phyloP scores from a whole-genome alignment of 305 asterid species.

The Rubia tinctorum region DNA sequence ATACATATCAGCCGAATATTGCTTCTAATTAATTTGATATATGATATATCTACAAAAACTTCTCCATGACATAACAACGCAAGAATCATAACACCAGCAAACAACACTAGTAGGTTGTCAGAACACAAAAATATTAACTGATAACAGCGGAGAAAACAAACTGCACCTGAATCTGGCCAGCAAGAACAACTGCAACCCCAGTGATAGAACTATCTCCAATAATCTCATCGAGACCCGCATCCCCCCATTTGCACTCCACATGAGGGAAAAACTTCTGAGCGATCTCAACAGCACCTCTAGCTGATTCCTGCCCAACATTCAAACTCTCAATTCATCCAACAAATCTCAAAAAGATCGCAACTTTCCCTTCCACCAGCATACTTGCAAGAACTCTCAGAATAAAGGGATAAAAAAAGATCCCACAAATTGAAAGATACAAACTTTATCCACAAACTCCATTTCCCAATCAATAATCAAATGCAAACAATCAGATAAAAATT shows the following conservation, averaged over 20 bases:
- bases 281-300: conserved; percentile 71
- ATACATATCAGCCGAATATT: neutral
- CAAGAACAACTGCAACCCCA: conserved; percentile 89
- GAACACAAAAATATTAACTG: neutral
- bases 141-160: neutral
- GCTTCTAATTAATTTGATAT: neutral
- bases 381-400: neutral
- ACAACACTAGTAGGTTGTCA: neutral
- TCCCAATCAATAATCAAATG: neutral
- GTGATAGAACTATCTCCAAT: conserved; percentile 62
- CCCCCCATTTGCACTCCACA: conserved; percentile 93
- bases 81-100: neutral
- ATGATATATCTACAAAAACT: neutral
- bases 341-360: neutral
- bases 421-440: neutral
- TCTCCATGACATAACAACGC: neutral
- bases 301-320: conserved; percentile 62
- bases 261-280: conserved; percentile 65
- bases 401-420: neutral
- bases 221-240: conserved; percentile 71
- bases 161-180: conserved; percentile 82
- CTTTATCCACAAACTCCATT: neutral
- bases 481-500: neutral
- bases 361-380: neutral
- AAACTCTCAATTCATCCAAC: conserved; percentile 6